These are phyloP conservation scores for Lentinus polychrous DNA, from an alignment of 1,284 basidiomycete species.

Conservation along the genomic window DNA sequence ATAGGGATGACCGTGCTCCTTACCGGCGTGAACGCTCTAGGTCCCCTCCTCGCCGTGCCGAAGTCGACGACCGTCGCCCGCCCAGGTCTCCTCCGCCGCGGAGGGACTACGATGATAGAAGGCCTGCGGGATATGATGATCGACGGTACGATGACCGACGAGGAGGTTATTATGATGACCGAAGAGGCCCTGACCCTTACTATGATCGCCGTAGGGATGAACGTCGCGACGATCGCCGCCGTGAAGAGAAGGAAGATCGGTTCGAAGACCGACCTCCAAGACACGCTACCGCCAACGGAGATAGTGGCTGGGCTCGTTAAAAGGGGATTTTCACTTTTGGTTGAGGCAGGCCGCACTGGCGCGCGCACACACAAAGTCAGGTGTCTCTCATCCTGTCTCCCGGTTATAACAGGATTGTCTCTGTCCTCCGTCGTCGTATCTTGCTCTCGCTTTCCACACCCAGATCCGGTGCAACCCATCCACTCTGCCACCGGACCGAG, in stretches of 20 bases:
- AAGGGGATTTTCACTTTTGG: slow-evolving; percentile 10
- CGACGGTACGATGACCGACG: slow-evolving; percentile 34
- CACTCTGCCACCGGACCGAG: slow-evolving; percentile 6
- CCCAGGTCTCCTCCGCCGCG: slow-evolving; percentile 73
- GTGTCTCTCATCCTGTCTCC: neutral
- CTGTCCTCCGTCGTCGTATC: neutral
- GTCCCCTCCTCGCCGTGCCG: slow-evolving; percentile 57
- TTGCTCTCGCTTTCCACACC: neutral
- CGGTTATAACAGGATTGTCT: slow-evolving; percentile 9
- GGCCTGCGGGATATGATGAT: slow-evolving; percentile 82
- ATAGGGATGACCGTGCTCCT: slow-evolving; percentile 25
- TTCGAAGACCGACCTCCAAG: slow-evolving; percentile 65
- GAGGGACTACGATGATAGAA: slow-evolving; percentile 72
- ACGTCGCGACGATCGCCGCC: slow-evolving; percentile 65
- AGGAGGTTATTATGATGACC: slow-evolving; percentile 65
- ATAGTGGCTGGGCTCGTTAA: slow-evolving; percentile 38
- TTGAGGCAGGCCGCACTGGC: slow-evolving; percentile 5
- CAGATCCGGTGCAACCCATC: neutral
- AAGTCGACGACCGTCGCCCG: slow-evolving; percentile 60
- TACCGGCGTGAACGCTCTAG: slow-evolving; percentile 63
- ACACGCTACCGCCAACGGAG: slow-evolving; percentile 53
- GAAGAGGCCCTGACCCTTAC: slow-evolving; percentile 67
- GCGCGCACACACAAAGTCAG: neutral
- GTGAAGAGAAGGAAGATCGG: slow-evolving; percentile 73
- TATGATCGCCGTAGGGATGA: slow-evolving; percentile 78